Conservation (phyloP, 805 yeast species). For the Candida montana region DNA sequence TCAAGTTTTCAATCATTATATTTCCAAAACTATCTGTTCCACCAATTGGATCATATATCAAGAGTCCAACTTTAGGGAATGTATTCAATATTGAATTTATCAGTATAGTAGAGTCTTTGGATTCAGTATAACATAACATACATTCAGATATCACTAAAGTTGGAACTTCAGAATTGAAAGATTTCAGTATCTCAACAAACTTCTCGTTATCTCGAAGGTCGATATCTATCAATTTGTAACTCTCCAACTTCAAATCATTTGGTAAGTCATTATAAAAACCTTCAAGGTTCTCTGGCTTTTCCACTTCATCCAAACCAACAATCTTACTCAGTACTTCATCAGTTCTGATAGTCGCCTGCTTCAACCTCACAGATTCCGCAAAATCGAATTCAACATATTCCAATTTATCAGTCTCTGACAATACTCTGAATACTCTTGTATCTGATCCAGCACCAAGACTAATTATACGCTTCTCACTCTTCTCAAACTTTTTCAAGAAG, state of each 20-base stretch:
- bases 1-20: slow-evolving; percentile 48
- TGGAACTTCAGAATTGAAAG: slow-evolving; percentile 28
- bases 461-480: slow-evolving; percentile 42
- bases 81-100: slow-evolving; percentile 28
- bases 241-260: slow-evolving; percentile 22
- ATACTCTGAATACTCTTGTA: slow-evolving; percentile 40
- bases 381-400: slow-evolving; percentile 48
- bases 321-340: slow-evolving; percentile 10
- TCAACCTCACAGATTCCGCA: slow-evolving; percentile 39
- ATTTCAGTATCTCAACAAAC: slow-evolving; percentile 24
- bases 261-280: slow-evolving; percentile 15
- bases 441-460: slow-evolving; percentile 71
- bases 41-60: slow-evolving; percentile 58
- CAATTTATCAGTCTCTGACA: slow-evolving; percentile 25
- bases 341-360: slow-evolving; percentile 24
- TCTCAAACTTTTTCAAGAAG: slow-evolving; percentile 31
- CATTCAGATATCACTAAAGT: slow-evolving; percentile 55
- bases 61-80: slow-evolving; percentile 23
- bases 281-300: slow-evolving; percentile 3
- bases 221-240: slow-evolving; percentile 26
- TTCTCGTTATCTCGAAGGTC: slow-evolving; percentile 30
- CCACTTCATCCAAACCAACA: slow-evolving; percentile 9
- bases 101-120: slow-evolving; percentile 34
- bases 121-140: slow-evolving; percentile 47
- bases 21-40: slow-evolving; percentile 46